A percentile compares a stretch with the other conserved stretches of the same genome.
Conservation (phyloP, 768 basidiomycete genomes). For the Filobasidium floriforme region DNA sequence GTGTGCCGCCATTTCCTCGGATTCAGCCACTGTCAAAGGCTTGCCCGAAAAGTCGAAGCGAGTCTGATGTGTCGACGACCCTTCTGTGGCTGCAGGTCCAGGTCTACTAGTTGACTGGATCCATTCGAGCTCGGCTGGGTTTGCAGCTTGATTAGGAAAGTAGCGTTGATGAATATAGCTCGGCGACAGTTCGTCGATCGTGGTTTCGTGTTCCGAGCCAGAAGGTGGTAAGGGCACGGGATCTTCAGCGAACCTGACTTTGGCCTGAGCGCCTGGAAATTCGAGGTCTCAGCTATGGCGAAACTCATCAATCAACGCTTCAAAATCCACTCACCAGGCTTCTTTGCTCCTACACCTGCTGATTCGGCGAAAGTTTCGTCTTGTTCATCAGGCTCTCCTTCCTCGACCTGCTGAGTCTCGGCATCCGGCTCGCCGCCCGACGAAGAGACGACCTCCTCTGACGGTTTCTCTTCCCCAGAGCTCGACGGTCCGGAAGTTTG, state of each 20-base stretch:
- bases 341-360: not conserved
- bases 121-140: constrained; percentile 76
- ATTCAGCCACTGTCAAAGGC: constrained; percentile 56
- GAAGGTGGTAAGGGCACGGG: not conserved
- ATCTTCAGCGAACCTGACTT: constrained; percentile 8
- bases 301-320: not conserved
- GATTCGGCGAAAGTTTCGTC: not conserved
- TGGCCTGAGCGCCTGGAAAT: not conserved
- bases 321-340: constrained; percentile 1
- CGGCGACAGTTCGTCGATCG: constrained; percentile 58
- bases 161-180: constrained; percentile 75
- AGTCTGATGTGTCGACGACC: constrained; percentile 33
- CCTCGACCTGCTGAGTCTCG: constrained; percentile 25
- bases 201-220: constrained; percentile 46
- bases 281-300: no score
- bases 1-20: constrained; percentile 64
- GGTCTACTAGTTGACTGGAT: constrained; percentile 48
- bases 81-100: constrained; percentile 25
- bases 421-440: constrained; percentile 10
- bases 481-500: no score
- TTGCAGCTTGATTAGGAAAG: constrained; percentile 63
- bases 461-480: no score
- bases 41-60: constrained; percentile 67
- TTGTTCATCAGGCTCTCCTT: not conserved
- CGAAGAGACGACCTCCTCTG: no score